A percentile compares a stretch with the other conserved stretches of the same genome.
phyloP scores from a whole-genome alignment of 768 basidiomycete species.

The Auriculariales sp. region DNA sequence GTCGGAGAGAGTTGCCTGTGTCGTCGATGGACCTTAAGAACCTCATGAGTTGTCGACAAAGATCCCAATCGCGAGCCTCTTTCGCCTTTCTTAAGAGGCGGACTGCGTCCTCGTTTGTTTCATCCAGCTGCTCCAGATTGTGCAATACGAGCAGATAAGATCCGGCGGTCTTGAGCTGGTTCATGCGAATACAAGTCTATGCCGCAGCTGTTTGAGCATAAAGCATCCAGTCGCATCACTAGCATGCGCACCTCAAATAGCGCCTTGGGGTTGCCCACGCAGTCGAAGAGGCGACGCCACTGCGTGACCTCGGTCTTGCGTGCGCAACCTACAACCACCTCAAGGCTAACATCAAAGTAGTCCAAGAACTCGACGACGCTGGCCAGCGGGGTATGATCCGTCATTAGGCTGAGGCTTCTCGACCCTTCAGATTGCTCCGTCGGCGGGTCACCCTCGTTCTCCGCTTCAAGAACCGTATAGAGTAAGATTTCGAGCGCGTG shows the following conservation, averaged over 20 bases:
- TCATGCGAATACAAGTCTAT: constrained; percentile 59
- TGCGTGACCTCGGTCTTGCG: constrained; percentile 88
- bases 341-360: constrained; percentile 79
- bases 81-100: constrained; percentile 67
- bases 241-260: constrained; percentile 66
- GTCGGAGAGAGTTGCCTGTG: constrained; percentile 52
- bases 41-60: constrained; percentile 82
- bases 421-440: constrained; percentile 17
- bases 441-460: constrained; percentile 23
- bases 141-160: constrained; percentile 91
- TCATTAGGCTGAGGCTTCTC: constrained; percentile 9
- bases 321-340: constrained; percentile 92
- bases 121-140: constrained; percentile 80
- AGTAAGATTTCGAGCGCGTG: constrained; percentile 91
- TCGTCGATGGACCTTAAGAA: constrained; percentile 91
- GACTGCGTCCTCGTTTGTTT: constrained; percentile 61
- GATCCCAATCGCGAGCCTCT: constrained; percentile 68
- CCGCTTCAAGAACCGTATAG: constrained; percentile 84
- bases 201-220: background rate
- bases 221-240: background rate
- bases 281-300: constrained; percentile 79
- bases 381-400: constrained; percentile 34
- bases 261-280: constrained; percentile 79
- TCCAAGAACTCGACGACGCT: constrained; percentile 82
- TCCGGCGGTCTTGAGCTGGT: constrained; percentile 72